A percentile compares a stretch with the other conserved stretches of the same genome.
Conservation (phyloP, 192 early-diverging fungal genomes). For the Backusella psychrophila region DNA sequence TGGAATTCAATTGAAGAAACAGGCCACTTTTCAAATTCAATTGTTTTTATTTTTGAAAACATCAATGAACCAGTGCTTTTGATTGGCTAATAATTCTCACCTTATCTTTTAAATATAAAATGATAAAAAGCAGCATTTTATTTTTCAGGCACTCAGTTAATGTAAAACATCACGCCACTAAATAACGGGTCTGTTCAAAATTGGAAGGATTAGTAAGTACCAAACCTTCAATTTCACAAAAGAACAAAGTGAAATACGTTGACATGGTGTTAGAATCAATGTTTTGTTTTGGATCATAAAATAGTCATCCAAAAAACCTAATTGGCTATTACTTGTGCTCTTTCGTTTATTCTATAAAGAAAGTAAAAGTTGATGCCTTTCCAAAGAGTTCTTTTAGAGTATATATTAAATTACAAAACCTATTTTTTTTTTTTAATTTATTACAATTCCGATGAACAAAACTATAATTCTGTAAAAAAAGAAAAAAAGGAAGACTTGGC, state of each 20-base stretch:
- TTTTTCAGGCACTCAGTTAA: constrained; percentile 5
- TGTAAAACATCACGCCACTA: constrained; percentile 11
- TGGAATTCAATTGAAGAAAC: background rate
- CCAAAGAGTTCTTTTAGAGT: background rate
- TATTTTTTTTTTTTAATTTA: background rate
- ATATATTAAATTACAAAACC: too few species aligned
- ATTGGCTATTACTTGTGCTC: background rate
- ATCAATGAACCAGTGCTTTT: background rate
- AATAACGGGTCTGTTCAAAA: background rate
- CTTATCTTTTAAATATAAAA: constrained; percentile 3
- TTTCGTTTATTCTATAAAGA: background rate
- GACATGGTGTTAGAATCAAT: background rate
- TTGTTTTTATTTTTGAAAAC: background rate
- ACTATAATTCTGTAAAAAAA: background rate
- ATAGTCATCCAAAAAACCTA: background rate
- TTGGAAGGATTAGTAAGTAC: background rate
- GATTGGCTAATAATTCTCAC: constrained; percentile 14
- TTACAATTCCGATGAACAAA: background rate
- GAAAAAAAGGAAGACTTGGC: background rate
- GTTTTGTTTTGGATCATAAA: background rate
- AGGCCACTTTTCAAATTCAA: constrained; percentile 11
- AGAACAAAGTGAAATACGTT: background rate
- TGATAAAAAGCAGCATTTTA: background rate
- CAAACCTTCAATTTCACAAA: background rate
- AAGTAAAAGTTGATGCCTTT: background rate